Evolutionary conservation across 129 eudicot genomes (phyloP).

Genomic region (Heracleum sosnowskyi): DNA sequence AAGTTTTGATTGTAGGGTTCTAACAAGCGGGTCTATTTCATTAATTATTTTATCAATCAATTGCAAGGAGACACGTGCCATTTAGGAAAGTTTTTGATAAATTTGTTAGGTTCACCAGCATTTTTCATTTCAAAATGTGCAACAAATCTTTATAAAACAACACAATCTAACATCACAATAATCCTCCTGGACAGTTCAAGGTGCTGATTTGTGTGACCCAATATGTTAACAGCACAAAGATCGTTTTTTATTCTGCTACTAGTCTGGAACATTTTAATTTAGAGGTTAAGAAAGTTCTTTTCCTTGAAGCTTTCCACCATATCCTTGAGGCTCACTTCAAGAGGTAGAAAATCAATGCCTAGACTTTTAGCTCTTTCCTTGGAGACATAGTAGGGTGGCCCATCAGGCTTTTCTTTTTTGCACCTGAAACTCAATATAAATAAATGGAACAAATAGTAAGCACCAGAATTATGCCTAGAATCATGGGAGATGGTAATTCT

Average conservation of each 20-base stretch:
- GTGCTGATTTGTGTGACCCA: constrained; percentile 12
- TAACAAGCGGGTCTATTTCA: too few relatives aligned
- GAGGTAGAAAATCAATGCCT: constrained; percentile 21
- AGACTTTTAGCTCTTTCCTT: constrained; percentile 22
- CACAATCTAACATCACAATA: neutral
- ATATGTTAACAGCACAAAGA: neutral
- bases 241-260: neutral
- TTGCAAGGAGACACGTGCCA: too few relatives aligned
- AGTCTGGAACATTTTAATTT: neutral
- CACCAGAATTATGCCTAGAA: too few relatives aligned
- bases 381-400: constrained; percentile 16
- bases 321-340: constrained; percentile 21
- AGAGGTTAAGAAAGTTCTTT: constrained; percentile 11
- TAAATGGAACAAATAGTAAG: too few relatives aligned
- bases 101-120: too few relatives aligned
- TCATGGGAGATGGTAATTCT: too few relatives aligned
- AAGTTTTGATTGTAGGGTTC: too few relatives aligned
- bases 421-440: neutral
- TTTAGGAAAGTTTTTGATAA: too few relatives aligned
- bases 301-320: constrained; percentile 22
- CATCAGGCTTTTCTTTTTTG: constrained; percentile 12
- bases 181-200: neutral
- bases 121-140: neutral
- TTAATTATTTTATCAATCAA: too few relatives aligned
- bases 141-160: neutral